Percentiles rank a stretch among this genome's conserved stretches.
Evolutionary conservation across 352 stramenopile genomes (phyloP).

Genomic region (Phytophthora pini): DNA sequence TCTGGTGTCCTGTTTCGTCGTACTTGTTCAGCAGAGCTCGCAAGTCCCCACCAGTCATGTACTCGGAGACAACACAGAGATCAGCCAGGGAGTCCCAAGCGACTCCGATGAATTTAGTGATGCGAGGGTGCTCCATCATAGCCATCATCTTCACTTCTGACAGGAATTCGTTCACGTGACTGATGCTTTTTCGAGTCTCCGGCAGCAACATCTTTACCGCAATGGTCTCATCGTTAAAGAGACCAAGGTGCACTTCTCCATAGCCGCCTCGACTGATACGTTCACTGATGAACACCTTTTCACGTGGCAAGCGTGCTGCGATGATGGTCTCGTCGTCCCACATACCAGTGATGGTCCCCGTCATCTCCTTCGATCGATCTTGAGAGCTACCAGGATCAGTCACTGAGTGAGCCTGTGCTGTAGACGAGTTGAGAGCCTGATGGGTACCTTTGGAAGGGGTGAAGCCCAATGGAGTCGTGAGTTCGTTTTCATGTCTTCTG

Average conservation of each 20-base stretch:
- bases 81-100: conserved; percentile 26
- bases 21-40: conserved; percentile 18
- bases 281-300: conserved; percentile 35
- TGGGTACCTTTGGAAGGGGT: conserved; percentile 14
- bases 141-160: conserved; percentile 60
- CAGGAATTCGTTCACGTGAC: conserved; percentile 55
- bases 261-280: conserved; percentile 38
- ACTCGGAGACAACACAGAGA: conserved; percentile 22
- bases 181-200: conserved; percentile 35
- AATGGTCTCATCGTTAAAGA: conserved; percentile 37
- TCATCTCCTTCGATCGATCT: conserved; percentile 6
- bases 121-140: conserved; percentile 43
- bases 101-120: conserved; percentile 24
- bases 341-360: conserved; percentile 22
- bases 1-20: conserved; percentile 6
- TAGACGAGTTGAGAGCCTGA: conserved; percentile 11
- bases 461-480: conserved; percentile 8
- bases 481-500: conserved; percentile 3
- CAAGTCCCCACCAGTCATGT: conserved; percentile 23
- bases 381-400: conserved; percentile 8
- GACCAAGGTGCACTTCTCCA: conserved; percentile 42
- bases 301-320: conserved; percentile 41
- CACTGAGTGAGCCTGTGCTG: conserved; percentile 4
- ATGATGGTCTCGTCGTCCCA: conserved; percentile 44
- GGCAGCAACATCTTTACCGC: conserved; percentile 44